Conservation (phyloP, 345 rosid species). For the Eucalyptus pauciflora region DNA sequence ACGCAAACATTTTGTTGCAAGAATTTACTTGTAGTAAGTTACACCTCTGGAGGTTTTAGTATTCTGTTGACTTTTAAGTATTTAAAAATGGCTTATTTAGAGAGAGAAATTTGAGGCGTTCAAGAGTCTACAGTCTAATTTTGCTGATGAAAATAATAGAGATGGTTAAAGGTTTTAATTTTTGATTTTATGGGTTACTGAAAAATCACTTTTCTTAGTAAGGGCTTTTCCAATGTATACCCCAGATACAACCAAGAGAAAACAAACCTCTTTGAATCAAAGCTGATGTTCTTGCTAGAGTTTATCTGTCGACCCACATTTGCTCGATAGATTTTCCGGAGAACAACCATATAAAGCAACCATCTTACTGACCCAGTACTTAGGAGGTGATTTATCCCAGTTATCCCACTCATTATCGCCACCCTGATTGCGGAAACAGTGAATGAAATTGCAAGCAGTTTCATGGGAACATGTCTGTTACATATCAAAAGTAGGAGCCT, state of each 20-base stretch:
- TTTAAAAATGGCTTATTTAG: neutral
- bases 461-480: slow-evolving; percentile 86
- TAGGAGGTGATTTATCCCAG: slow-evolving; percentile 83
- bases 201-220: neutral
- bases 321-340: slow-evolving; percentile 26
- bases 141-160: neutral
- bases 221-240: neutral
- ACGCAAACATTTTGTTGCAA: neutral
- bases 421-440: slow-evolving; percentile 91
- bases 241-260: neutral
- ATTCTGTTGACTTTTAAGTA: neutral
- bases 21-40: neutral
- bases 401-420: slow-evolving; percentile 99
- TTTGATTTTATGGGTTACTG: neutral
- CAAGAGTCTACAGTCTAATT: neutral
- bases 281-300: slow-evolving; percentile 8
- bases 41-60: neutral
- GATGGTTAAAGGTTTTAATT: neutral
- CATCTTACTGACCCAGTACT: slow-evolving; percentile 81
- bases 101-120: neutral
- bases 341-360: slow-evolving; percentile 68
- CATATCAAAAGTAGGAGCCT: neutral
- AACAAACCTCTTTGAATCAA: slow-evolving; percentile 29
- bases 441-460: slow-evolving; percentile 86
- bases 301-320: slow-evolving; percentile 7